Conservation (phyloP, 225 moss, liverwort and hornwort genomes). For the Rhytidiadelphus loreus region DNA sequence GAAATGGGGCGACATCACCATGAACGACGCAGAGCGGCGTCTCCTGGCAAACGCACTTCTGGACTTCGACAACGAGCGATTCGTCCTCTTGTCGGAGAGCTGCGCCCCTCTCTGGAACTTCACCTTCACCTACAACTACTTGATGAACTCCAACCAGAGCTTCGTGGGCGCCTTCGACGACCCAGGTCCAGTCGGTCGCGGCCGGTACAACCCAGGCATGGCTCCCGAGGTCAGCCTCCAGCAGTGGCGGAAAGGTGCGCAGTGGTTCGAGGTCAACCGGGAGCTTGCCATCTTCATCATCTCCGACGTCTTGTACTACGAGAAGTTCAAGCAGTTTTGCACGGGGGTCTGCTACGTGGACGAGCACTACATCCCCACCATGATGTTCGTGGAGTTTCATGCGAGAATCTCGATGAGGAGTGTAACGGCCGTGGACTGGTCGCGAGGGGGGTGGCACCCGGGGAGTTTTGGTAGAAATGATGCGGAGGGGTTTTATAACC, state of each 20-base stretch:
- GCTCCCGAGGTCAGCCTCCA: slow-evolving; percentile 31
- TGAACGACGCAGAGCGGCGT: slow-evolving; percentile 61
- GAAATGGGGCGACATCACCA: slow-evolving; percentile 53
- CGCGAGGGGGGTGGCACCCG: slow-evolving; percentile 50
- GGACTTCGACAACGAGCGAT: slow-evolving; percentile 72
- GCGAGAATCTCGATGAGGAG: slow-evolving; percentile 27
- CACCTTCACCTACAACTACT: slow-evolving; percentile 34
- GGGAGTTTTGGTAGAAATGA: slow-evolving; percentile 28
- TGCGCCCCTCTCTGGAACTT: slow-evolving; percentile 75
- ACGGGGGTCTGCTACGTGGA: slow-evolving; percentile 44
- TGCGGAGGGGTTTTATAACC: slow-evolving; percentile 16
- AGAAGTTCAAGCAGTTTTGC: slow-evolving; percentile 43
- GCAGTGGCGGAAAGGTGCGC: slow-evolving; percentile 55
- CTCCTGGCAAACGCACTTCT: slow-evolving; percentile 71
- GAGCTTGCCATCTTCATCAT: slow-evolving; percentile 39
- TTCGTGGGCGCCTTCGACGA: slow-evolving; percentile 56
- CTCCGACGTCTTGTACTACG: slow-evolving; percentile 40
- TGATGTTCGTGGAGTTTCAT: slow-evolving; percentile 42
- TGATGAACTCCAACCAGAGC: slow-evolving; percentile 32
- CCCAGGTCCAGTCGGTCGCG: slow-evolving; percentile 37
- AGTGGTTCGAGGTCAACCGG: slow-evolving; percentile 54
- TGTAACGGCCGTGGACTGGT: slow-evolving; percentile 52
- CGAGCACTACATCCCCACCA: slow-evolving; percentile 56
- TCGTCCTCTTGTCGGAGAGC: slow-evolving; percentile 67
- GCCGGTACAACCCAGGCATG: slow-evolving; percentile 33